phyloP scores from a whole-genome alignment of 2,329 filamentous ascomycete genomes.

The Phaeophleospora eucalypticola region DNA sequence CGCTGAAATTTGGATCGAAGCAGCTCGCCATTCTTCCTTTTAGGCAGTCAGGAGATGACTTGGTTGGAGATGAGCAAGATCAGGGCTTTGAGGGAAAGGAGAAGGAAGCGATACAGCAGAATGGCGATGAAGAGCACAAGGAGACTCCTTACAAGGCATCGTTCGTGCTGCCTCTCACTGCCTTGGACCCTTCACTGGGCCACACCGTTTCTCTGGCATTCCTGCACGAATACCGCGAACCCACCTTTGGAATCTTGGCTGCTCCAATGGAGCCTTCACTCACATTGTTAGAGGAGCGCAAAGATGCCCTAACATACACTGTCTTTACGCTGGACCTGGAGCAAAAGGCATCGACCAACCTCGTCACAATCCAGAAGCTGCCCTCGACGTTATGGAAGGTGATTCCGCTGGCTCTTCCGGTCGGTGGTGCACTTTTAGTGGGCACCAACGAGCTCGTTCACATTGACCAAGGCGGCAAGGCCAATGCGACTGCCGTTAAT shows the following conservation, averaged over 20 bases:
- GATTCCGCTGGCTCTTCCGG: constrained; percentile 74
- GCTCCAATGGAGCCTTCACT: constrained; percentile 69
- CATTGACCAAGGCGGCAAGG: constrained; percentile 90
- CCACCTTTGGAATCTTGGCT: constrained; percentile 91
- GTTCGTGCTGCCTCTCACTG: constrained; percentile 85
- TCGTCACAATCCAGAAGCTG: constrained; percentile 78
- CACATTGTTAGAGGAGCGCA: constrained; percentile 68
- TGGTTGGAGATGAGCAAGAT: constrained; percentile 65
- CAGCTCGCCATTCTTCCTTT: constrained; percentile 94
- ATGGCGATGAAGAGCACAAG: constrained; percentile 36
- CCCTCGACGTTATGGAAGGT: constrained; percentile 84
- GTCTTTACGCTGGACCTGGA: constrained; percentile 94
- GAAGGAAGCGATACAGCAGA: constrained; percentile 15
- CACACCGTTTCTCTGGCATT: constrained; percentile 91
- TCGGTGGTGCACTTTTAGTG: constrained; percentile 82
- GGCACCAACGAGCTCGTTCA: constrained; percentile 91
- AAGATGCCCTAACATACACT: constrained; percentile 82
- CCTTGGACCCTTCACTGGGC: constrained; percentile 80
- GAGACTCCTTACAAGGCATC: constrained; percentile 77
- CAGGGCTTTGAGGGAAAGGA: constrained; percentile 60
- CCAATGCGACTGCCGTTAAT: constrained; percentile 89
- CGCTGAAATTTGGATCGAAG: constrained; percentile 83
- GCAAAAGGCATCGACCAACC: constrained; percentile 86
- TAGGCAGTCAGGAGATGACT: constrained; percentile 76
- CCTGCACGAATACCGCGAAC: constrained; percentile 93